Base-by-base conservation (phyloP, 768 basidiomycete species). In the Rubroboletus pulcherrimus region DNA sequence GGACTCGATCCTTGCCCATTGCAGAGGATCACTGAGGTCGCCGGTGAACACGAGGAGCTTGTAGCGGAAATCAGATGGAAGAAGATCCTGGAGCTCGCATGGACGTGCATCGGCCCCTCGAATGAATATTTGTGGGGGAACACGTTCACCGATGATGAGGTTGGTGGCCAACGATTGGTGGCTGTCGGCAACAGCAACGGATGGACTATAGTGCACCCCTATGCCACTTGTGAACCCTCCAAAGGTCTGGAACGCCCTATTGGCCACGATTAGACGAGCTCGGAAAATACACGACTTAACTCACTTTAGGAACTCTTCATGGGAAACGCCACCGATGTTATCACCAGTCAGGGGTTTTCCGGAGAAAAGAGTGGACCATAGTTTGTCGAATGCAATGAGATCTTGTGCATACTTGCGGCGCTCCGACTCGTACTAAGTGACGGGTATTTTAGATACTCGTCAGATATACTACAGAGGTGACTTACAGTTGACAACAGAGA, bases 381-480 rank as follows among this genome's bases (percentile, higher is more conserved):
- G 71, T 52, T 79, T 79, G 65, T 83, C 82, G 51, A 81, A 81
- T 49, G 72, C 64, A 57, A 83, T 81, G 37, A 84, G 72, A 45
- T 82, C 81, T 60, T 79, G 76, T 0, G 82, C 82, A 58, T 73
- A 81, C 61, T 77, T 75, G 41, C 77, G 74, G 9, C 83, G 76
- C 64, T 84, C 82, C 21, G 71, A 73, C 53, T 81, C 81, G 62
- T 81, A 81, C 79, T 81, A 37, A 1, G 21, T 8, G 40, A n/a
- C 12, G 15, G 14, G 8, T 17, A 31, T 24, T 54, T 56, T 51
- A 43, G 3, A 19, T 41, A 12, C 21, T 3, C n/a, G n/a, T 17
- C 19, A 30, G n/a, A 38, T 8, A 31, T 35, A 8, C 14, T 5
- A 17, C 3, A 26, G 14, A n/a, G 14, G 7, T 7, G 17, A 63